Evolutionary conservation across 805 yeast genomes (phyloP), one percentile per base, ranked within the genome.

Genomic region (Lachancea dasiensis): DNA sequence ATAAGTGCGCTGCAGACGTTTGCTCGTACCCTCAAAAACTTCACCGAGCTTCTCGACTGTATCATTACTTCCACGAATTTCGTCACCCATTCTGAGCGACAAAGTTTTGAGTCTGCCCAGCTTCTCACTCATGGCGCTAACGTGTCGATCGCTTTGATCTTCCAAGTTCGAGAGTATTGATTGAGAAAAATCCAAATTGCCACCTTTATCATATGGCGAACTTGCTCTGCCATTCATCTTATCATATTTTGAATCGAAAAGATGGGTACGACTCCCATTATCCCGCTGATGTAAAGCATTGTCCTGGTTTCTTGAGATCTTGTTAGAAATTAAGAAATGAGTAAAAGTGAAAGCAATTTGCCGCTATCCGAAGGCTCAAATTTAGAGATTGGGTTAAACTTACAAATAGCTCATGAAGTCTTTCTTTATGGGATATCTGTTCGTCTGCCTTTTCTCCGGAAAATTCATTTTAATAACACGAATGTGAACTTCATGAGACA

Each of bases 111-210:
- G 60, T 20, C 75, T 65, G 34, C 65, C 60, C 15, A 81, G 68
- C 46, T 74, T 77, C 27, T 71, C 68, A 23, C 72, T 65, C 71
- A 81, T 72, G 2, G 69, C 61, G 16, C 68, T 66, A 46, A 76
- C 55, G 36, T 78, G 75, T 40, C 76, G 81, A 24, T 77, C 83
- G 43, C 72, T 72, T 52, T 81, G 89, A 3, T 81, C 68, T 54
- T 81, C 89, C 34, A 81, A 54, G 43, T 74, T 77, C 15, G 81
- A 71, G 48, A 79, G 50, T 39, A 70, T 66, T 19, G 75, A 61
- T 30, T 77, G 81, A 10, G 72, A 64, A 52, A 66, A 72, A 51
- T 68, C 75, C 30, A 63, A 49, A 18, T 49, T 51, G 9, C 46
- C 37, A 14, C 50, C 37, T n/a, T 53, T 50, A 14, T 60, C 67